These are phyloP conservation scores for Botrytis squamosa DNA, from an alignment of 2,329 filamentous ascomycete genomes.

Conservation along the genomic window DNA sequence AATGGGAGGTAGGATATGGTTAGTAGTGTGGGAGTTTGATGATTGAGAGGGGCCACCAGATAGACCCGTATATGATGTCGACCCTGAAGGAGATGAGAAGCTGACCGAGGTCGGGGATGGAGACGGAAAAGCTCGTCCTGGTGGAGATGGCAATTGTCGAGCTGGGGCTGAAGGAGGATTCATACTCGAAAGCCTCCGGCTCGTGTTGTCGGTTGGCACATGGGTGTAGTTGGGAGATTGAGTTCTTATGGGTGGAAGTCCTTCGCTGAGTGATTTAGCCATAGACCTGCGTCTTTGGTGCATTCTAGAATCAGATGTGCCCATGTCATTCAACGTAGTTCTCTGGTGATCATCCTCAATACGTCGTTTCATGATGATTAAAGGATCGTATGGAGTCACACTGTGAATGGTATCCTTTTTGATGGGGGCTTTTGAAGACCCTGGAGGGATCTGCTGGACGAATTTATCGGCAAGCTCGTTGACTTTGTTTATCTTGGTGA, in stretches of 20 bases:
- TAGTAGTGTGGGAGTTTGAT: slow-evolving; percentile 27
- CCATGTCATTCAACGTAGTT: slow-evolving; percentile 22
- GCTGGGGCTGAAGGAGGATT: slow-evolving; percentile 35
- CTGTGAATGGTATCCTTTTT: slow-evolving; percentile 22
- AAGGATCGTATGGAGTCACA: slow-evolving; percentile 26
- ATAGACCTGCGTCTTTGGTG: slow-evolving; percentile 29
- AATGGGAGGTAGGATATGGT: slow-evolving; percentile 32
- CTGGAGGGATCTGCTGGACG: slow-evolving; percentile 30
- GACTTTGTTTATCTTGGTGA: slow-evolving; percentile 35
- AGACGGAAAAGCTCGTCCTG: slow-evolving; percentile 35
- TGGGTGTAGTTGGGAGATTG: slow-evolving; percentile 26
- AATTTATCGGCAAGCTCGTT: slow-evolving; percentile 37
- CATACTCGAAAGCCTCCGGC: slow-evolving; percentile 32
- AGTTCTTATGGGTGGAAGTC: slow-evolving; percentile 30
- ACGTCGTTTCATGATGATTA: slow-evolving; percentile 35
- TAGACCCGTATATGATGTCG: slow-evolving; percentile 28
- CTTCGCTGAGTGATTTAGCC: slow-evolving; percentile 26
- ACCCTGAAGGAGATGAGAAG: slow-evolving; percentile 34
- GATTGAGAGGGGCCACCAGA: slow-evolving; percentile 28
- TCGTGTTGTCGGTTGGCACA: slow-evolving; percentile 22
- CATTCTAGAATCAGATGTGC: slow-evolving; percentile 28
- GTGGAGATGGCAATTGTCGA: slow-evolving; percentile 38
- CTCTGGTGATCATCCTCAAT: slow-evolving; percentile 28
- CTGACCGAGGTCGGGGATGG: slow-evolving; percentile 36
- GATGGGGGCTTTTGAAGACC: slow-evolving; percentile 17